These are phyloP conservation scores for Huntiella bhutanensis DNA, from an alignment of 2,329 filamentous ascomycete species.

Conservation along the genomic window DNA sequence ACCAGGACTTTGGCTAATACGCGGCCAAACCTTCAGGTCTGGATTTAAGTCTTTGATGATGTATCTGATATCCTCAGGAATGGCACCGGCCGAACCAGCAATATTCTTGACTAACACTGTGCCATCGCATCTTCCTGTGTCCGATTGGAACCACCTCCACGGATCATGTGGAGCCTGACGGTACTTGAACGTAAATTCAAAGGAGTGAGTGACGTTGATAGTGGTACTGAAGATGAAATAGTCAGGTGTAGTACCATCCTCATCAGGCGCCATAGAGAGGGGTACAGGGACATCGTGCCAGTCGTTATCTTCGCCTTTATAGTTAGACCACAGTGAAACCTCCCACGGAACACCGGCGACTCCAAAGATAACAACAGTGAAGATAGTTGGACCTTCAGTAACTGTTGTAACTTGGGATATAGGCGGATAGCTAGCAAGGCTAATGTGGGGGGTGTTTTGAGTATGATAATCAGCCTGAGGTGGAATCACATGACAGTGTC, in stretches of 20 bases:
- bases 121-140: constrained; percentile 44
- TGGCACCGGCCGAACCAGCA: constrained; percentile 20
- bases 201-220: neutral
- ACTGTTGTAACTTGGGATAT: constrained; percentile 56
- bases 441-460: neutral
- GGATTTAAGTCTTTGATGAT: constrained; percentile 40
- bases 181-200: constrained; percentile 51
- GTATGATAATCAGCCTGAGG: too few relatives aligned
- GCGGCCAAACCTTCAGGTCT: constrained; percentile 32
- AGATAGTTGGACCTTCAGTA: constrained; percentile 27
- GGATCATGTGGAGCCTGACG: constrained; percentile 29
- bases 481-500: too few relatives aligned
- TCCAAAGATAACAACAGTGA: constrained; percentile 54
- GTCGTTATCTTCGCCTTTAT: constrained; percentile 29
- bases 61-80: constrained; percentile 26
- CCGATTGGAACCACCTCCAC: constrained; percentile 56
- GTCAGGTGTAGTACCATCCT: neutral
- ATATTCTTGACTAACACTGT: constrained; percentile 25
- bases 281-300: constrained; percentile 30
- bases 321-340: constrained; percentile 49
- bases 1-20: constrained; percentile 45
- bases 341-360: constrained; percentile 40
- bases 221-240: constrained; percentile 9
- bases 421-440: constrained; percentile 38
- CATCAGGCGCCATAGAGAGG: constrained; percentile 12